Evolutionary conservation across 2,329 filamentous ascomycete species (phyloP).

Genomic region (Myriosclerotinia curreyana): DNA sequence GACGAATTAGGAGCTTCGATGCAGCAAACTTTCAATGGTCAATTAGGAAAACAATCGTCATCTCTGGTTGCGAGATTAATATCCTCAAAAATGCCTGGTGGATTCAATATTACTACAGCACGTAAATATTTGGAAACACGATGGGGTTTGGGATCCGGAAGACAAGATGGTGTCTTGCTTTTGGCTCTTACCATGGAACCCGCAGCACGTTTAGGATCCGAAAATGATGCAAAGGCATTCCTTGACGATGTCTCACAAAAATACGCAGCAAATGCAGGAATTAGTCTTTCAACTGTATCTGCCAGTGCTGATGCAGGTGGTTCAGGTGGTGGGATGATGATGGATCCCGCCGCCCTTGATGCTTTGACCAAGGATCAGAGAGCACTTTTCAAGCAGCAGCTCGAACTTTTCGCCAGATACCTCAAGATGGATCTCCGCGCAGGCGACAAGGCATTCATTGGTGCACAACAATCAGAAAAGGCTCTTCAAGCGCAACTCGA

Average conservation of each 20-base stretch:
- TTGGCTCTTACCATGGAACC: slow-evolving; percentile 93
- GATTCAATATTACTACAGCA: slow-evolving; percentile 96
- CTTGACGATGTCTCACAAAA: slow-evolving; percentile 86
- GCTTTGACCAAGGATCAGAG: slow-evolving; percentile 96
- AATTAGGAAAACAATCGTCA: slow-evolving; percentile 93
- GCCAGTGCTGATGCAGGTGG: slow-evolving; percentile 70
- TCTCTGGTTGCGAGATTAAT: slow-evolving; percentile 92
- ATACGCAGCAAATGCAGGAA: slow-evolving; percentile 78
- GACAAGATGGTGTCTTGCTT: slow-evolving; percentile 87
- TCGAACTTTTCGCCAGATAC: slow-evolving; percentile 92
- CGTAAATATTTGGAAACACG: slow-evolving; percentile 92
- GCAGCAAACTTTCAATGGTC: slow-evolving; percentile 98
- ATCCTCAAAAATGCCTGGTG: slow-evolving; percentile 98
- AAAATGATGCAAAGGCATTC: slow-evolving; percentile 88
- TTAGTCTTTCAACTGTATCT: slow-evolving; percentile 75
- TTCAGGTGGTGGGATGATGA: slow-evolving; percentile 89
- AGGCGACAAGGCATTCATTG: slow-evolving; percentile 91
- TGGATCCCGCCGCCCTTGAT: slow-evolving; percentile 96
- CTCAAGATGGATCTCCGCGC: slow-evolving; percentile 94
- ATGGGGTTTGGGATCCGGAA: slow-evolving; percentile 82
- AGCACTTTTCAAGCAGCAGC: slow-evolving; percentile 95
- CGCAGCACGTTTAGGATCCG: slow-evolving; percentile 78
- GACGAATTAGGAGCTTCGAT: slow-evolving; percentile 94
- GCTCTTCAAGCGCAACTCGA: slow-evolving; percentile 91
- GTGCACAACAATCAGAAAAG: slow-evolving; percentile 79